A percentile compares a stretch with the other conserved stretches of the same genome.
Conservation (phyloP, 2,329 filamentous ascomycete species). For the Diplodia scrobiculata region DNA sequence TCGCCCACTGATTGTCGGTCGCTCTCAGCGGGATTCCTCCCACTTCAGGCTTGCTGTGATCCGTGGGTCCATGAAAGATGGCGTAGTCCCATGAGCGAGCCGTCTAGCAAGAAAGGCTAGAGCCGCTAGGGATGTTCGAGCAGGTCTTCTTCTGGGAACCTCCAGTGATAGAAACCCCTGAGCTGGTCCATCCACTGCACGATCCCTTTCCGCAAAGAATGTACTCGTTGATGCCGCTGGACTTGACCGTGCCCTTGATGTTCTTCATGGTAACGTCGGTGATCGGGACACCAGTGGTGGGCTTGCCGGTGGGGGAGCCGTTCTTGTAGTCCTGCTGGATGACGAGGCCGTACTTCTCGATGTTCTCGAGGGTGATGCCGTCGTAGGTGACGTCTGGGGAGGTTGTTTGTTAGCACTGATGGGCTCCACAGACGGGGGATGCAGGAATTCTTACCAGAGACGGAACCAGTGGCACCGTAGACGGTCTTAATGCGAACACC, state of each 20-base stretch:
- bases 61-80: no score
- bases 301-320: slow-evolving; percentile 47
- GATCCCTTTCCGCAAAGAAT: slow-evolving; percentile 58
- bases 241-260: slow-evolving; percentile 46
- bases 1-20: no score
- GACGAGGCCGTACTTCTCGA: slow-evolving; percentile 55
- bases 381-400: slow-evolving; percentile 47
- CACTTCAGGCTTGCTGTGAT: no score
- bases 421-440: background rate
- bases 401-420: background rate
- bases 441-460: slow-evolving; percentile 43
- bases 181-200: slow-evolving; percentile 60
- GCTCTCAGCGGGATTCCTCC: no score
- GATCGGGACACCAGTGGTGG: slow-evolving; percentile 54
- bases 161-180: slow-evolving; percentile 45
- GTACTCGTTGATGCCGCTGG: slow-evolving; percentile 49
- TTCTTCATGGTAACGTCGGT: slow-evolving; percentile 48
- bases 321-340: slow-evolving; percentile 58
- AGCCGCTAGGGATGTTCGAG: slow-evolving; percentile 40
- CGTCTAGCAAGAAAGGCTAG: slow-evolving; percentile 41
- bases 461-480: slow-evolving; percentile 54
- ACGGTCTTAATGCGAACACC: slow-evolving; percentile 60
- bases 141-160: slow-evolving; percentile 44
- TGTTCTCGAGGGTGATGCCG: slow-evolving; percentile 51
- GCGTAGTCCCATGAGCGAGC: background rate